phyloP scores from a whole-genome alignment of 2,329 filamentous ascomycete species.

The Ceratocystis lukuohia region DNA sequence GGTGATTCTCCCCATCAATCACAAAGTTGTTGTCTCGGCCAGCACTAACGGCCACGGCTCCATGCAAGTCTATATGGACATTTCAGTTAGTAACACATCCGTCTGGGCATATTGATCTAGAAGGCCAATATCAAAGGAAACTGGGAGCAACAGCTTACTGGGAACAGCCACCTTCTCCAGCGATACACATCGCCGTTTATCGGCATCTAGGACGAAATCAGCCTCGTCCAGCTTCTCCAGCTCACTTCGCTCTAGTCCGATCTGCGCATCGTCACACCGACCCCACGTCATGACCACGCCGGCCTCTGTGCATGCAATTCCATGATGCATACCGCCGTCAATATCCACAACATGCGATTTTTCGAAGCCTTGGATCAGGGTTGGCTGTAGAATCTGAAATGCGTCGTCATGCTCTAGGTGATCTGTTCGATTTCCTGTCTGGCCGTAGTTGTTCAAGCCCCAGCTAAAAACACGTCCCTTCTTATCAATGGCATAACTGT shows the following conservation, averaged over 20 bases:
- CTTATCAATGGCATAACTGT: constrained; percentile 54
- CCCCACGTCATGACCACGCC: constrained; percentile 36
- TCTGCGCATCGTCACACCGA: constrained; percentile 31
- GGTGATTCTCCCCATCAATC: constrained; percentile 9
- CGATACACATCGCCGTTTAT: constrained; percentile 12
- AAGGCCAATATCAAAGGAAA: background rate
- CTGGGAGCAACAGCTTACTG: background rate
- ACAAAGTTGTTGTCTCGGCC: constrained; percentile 17
- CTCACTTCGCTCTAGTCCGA: constrained; percentile 13
- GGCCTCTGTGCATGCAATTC: constrained; percentile 33
- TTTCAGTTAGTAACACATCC: background rate
- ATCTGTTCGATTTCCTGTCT: constrained; percentile 49
- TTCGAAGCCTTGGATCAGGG: constrained; percentile 28
- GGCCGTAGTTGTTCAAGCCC: constrained; percentile 59
- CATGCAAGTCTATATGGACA: background rate
- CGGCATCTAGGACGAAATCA: constrained; percentile 6
- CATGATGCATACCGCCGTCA: constrained; percentile 52
- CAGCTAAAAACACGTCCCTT: constrained; percentile 53
- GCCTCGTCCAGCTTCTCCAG: constrained; percentile 8
- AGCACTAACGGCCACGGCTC: constrained; percentile 7
- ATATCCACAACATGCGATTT: constrained; percentile 43
- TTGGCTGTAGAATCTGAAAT: constrained; percentile 20
- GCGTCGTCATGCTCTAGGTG: constrained; percentile 41
- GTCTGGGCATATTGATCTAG: background rate
- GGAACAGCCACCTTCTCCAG: constrained; percentile 11